Conservation (phyloP, 805 yeast species). For the Ogataea zsoltii region DNA sequence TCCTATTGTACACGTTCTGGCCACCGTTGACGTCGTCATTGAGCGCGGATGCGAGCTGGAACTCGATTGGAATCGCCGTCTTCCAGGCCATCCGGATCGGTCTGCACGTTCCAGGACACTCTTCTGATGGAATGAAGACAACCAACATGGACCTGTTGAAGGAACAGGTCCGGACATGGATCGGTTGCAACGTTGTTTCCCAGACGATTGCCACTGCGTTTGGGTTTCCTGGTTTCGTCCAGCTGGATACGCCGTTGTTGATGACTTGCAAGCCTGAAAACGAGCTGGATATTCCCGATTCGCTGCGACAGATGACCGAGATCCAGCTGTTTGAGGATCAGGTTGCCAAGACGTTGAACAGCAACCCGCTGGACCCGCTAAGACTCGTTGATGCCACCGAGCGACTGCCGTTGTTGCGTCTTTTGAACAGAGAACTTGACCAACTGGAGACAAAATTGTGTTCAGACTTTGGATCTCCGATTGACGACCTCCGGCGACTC, state of each 20-base stretch:
- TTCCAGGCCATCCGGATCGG: constrained; percentile 94
- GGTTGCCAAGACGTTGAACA: constrained; percentile 72
- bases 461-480: constrained; percentile 37
- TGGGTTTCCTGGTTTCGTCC: constrained; percentile 93
- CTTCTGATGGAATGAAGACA: constrained; percentile 48
- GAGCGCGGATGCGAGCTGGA: constrained; percentile 95
- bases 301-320: constrained; percentile 76
- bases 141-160: constrained; percentile 49
- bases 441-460: constrained; percentile 64
- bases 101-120: constrained; percentile 74
- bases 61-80: constrained; percentile 88
- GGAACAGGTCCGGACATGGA: constrained; percentile 91
- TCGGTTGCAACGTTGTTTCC: constrained; percentile 86
- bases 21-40: constrained; percentile 94
- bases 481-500: constrained; percentile 72
- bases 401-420: constrained; percentile 69
- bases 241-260: constrained; percentile 71
- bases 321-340: constrained; percentile 87
- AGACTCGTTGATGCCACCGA: constrained; percentile 70
- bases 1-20: constrained; percentile 87
- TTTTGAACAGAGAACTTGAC: constrained; percentile 70
- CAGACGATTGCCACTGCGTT: constrained; percentile 89
- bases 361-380: constrained; percentile 64
- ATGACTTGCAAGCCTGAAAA: constrained; percentile 51
- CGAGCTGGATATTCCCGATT: constrained; percentile 47